Base-by-base conservation (phyloP, 2,329 filamentous ascomycete species). In the Raffaelea arxii region DNA sequence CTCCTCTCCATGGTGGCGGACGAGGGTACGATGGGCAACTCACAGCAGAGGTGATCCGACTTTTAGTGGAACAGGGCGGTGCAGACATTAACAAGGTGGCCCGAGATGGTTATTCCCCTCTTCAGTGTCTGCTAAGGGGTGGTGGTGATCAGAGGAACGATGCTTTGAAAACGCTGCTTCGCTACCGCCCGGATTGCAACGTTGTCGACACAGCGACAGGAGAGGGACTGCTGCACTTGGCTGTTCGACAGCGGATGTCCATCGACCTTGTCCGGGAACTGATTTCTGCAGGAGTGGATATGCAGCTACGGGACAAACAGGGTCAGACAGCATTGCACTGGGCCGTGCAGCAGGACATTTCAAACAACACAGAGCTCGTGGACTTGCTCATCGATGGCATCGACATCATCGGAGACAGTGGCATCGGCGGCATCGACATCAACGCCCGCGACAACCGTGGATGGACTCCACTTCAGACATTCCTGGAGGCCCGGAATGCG, bases 271-370 rank as follows among this genome's bases (percentile, higher is more conserved):
- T 61, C 10, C 40, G 35, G 3, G 46, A 58, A 16, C 50, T 64
- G 1, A 37, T 62, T 6, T 48, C 47, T 4, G 41, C 18, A 12
- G 58, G 58, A 4, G 53, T 55, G 5, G 53, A 58, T 37, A 51
- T 55, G 1, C 57, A 57, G 21, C 36, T 50, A 12, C 40, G 32
- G 19, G 55, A 58, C 22, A 24, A 42, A 3, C 39, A 50, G 2
- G 54, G 56, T 2, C 22, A 47, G 16, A 53, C 54, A 18, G 53
- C 56, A 7, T 22, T 58, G 9, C 46, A 50, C 32, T 36, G 27
- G 24, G 24, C 38, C 30, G 9, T 12, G 40, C 16, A 14, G 38
- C n/a, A n/a, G n/a, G n/a, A n/a, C n/a, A n/a, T n/a, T n/a, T n/a
- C n/a, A n/a, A n/a, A n/a, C n/a, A n/a, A n/a, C n/a, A n/a, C n/a